Evolutionary conservation across 2,329 filamentous ascomycete species (phyloP).

Genomic region (Xenosphaeropsis pyriputrescens): DNA sequence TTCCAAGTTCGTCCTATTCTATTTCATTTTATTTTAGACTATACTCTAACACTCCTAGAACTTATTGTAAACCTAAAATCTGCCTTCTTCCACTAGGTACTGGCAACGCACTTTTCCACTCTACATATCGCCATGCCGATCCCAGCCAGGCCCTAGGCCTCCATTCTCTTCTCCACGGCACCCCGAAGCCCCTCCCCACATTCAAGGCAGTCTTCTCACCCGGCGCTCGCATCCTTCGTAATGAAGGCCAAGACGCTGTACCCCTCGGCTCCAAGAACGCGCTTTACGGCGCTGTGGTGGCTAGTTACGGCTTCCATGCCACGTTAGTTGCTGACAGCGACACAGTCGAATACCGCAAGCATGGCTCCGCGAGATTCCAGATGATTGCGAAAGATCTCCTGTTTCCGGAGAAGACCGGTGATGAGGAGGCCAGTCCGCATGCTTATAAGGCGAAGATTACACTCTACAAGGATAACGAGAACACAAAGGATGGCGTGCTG

Average conservation of each 20-base stretch:
- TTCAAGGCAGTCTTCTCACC: constrained; percentile 48
- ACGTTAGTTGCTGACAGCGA: constrained; percentile 85
- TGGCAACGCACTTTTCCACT: constrained; percentile 50
- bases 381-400: constrained; percentile 72
- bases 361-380: constrained; percentile 65
- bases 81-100: constrained; percentile 47
- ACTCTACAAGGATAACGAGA: constrained; percentile 3
- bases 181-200: constrained; percentile 36
- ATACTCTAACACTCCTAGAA: constrained; percentile 4
- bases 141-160: constrained; percentile 34
- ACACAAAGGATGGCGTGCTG: constrained; percentile 6
- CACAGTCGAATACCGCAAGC: constrained; percentile 63
- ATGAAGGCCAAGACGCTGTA: constrained; percentile 18
- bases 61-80: constrained; percentile 25
- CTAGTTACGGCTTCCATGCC: constrained; percentile 82
- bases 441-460: constrained; percentile 38
- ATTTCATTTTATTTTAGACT: neutral
- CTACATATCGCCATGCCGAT: constrained; percentile 33
- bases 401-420: constrained; percentile 23
- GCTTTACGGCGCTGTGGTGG: constrained; percentile 67
- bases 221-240: constrained; percentile 25
- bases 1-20: constrained; percentile 15
- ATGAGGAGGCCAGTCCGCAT: constrained; percentile 31
- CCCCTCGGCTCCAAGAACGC: constrained; percentile 9
- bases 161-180: constrained; percentile 44